Evolutionary conservation across 768 basidiomycete species (phyloP).

Genomic region (Leucosporidium creatinivorum): DNA sequence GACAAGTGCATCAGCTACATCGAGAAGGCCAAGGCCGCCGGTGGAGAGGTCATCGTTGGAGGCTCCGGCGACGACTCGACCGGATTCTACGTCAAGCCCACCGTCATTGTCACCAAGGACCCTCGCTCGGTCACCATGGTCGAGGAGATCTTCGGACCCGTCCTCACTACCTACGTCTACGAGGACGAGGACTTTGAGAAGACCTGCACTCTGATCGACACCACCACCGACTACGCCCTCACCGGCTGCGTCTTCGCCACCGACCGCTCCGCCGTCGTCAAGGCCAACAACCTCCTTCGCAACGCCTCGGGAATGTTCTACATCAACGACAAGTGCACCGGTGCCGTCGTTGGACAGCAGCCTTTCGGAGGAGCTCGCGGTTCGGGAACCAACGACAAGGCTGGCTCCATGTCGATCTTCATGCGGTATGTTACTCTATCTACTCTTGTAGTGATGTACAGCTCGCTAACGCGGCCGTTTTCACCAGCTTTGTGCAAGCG

Average conservation of each 20-base stretch:
- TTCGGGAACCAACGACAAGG: conserved; percentile 97
- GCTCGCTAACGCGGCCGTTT: conserved; percentile 6
- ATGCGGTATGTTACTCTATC: conserved; percentile 42
- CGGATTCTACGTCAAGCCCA: conserved; percentile 90
- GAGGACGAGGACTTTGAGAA: conserved; percentile 79
- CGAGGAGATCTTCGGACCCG: conserved; percentile 96
- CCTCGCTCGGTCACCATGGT: conserved; percentile 80
- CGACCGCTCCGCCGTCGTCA: conserved; percentile 70
- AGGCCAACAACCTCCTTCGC: conserved; percentile 71
- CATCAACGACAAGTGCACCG: conserved; percentile 97
- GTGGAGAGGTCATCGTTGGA: conserved; percentile 82
- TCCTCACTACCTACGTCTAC: conserved; percentile 84
- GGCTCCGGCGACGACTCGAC: conserved; percentile 77
- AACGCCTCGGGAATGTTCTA: conserved; percentile 94
- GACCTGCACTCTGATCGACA: conserved; percentile 78
- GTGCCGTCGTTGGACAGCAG: conserved; percentile 90
- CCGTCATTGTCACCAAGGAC: conserved; percentile 85
- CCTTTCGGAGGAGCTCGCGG: conserved; percentile 86
- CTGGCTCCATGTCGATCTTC: conserved; percentile 70
- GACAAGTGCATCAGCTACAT: conserved; percentile 80
- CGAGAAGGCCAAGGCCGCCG: conserved; percentile 73
- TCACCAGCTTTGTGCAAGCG: conserved; percentile 60
- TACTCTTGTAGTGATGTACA: background rate
- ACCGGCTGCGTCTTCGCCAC: conserved; percentile 89
- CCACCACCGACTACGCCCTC: conserved; percentile 76